Percentiles rank a stretch among this genome's conserved stretches.
Evolutionary conservation across 176 grass and related monocot species (phyloP).

Genomic region (Cenchrus purpureus): DNA sequence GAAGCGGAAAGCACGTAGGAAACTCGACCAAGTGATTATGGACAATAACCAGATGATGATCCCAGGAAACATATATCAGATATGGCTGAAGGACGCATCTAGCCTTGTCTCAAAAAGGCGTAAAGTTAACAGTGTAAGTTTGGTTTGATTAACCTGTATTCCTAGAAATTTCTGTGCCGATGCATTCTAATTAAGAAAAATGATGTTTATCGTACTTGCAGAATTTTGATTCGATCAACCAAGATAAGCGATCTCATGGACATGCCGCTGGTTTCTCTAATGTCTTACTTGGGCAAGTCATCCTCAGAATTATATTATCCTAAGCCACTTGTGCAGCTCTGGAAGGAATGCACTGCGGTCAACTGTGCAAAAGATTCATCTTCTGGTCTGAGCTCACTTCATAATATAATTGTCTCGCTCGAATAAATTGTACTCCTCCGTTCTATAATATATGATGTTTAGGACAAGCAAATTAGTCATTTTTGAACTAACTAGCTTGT

Average conservation of each 20-base stretch:
- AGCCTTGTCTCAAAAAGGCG: constrained; percentile 66
- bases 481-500: too few relatives aligned
- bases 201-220: constrained; percentile 46
- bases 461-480: too few relatives aligned
- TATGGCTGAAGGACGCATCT: constrained; percentile 81
- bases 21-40: constrained; percentile 41
- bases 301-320: constrained; percentile 65
- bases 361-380: constrained; percentile 44
- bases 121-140: constrained; percentile 68
- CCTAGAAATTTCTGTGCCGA: neutral
- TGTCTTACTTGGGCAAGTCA: constrained; percentile 49
- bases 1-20: constrained; percentile 58
- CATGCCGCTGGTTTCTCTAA: constrained; percentile 59
- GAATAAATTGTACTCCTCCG: neutral
- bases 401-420: constrained; percentile 33
- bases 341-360: constrained; percentile 58
- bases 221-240: constrained; percentile 38
- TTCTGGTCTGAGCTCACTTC: constrained; percentile 48
- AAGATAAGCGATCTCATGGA: constrained; percentile 71
- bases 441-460: too few relatives aligned
- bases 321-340: constrained; percentile 66
- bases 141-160: neutral
- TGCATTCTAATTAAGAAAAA: constrained; percentile 20
- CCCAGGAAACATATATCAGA: constrained; percentile 71
- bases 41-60: constrained; percentile 72